A percentile compares a stretch with the other conserved stretches of the same genome.
These are phyloP conservation scores for Amanita subjunquillea DNA, from an alignment of 768 basidiomycete genomes.

Conservation along the genomic window DNA sequence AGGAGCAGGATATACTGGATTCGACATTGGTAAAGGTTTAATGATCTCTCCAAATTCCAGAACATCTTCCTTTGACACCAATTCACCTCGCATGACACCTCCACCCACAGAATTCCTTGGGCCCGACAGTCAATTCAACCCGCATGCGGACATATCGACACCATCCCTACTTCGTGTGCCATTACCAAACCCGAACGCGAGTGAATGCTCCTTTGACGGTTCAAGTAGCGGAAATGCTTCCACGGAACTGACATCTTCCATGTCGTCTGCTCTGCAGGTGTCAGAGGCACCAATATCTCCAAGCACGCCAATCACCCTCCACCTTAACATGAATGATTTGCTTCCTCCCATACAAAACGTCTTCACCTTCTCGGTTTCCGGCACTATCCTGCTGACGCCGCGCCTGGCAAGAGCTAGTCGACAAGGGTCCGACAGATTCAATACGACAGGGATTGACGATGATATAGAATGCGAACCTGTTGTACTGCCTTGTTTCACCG, in stretches of 20 bases:
- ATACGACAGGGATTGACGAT: conserved; percentile 14
- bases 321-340: conserved; percentile 75
- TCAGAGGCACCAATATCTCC: conserved; percentile 30
- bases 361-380: conserved; percentile 58
- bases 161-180: conserved; percentile 69
- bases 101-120: conserved; percentile 10
- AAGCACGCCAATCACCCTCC: conserved; percentile 55
- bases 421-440: conserved; percentile 9
- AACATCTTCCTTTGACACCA: conserved; percentile 40
- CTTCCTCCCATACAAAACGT: conserved; percentile 51
- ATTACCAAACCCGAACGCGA: conserved; percentile 49
- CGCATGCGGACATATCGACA: conserved; percentile 34
- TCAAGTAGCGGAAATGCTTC: conserved; percentile 26
- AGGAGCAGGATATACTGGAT: conserved; percentile 62
- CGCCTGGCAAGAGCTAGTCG: conserved; percentile 21
- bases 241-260: conserved; percentile 28
- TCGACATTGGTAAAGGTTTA: conserved; percentile 39
- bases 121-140: conserved; percentile 6
- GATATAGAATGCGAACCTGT: conserved; percentile 35
- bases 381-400: conserved; percentile 52
- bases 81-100: conserved; percentile 14
- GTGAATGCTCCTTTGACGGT: conserved; percentile 72
- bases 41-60: conserved; percentile 24
- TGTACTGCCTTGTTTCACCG: conserved; percentile 56
- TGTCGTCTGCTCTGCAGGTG: conserved; percentile 37